Evolutionary conservation across 192 early-diverging fungal genomes (phyloP), one percentile per base, ranked within the genome.

Genomic region (Geranomyces variabilis): DNA sequence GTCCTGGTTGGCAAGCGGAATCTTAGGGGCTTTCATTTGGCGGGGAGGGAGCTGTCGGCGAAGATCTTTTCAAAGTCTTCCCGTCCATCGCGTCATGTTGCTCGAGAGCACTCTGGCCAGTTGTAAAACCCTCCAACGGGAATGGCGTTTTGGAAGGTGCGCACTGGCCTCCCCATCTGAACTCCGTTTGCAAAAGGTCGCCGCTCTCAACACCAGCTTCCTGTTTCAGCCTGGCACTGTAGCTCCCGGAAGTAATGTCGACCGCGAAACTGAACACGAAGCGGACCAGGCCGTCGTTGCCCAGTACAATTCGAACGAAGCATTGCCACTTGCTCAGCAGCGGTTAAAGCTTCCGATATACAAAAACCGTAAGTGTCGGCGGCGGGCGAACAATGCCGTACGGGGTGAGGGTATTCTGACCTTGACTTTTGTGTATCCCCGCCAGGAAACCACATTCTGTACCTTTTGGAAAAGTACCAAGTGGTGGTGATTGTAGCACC

Each of bases 401-500:
- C 51, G 51, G 3, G 21, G 26, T 9, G 26, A 17, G 22, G 28
- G 17, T 6, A 60, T 41, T 7, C 36, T 41, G 36, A 41, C 17
- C 21, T 19, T 36, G 19, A 4, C 31, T 41, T n/a, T 17, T 28
- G 34, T 22, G 7, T 21, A 24, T 41, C 36, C 10, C 22, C n/a
- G 14, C 14, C 44, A 70, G 69, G 88, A 13, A 80, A 73, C 29
- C 83, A 90, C 48, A 36, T 93, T 22, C 67, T 92, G 26, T 92
- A 90, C 70, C 64, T 90, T 9, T 59, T 92, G 0, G 90, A 91
- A 57, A 84, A 76, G 19, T 81, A 87, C 63, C 90, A 90, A 58
- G 87, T 89, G n/a, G 79, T 86, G 0, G 81, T 93, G 36, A 80
- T 93, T 26, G 87, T 92, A 15, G 92, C 91, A 1, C 85, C 90